Conservation (phyloP, 345 rosid genomes). For the Moringa oleifera region DNA sequence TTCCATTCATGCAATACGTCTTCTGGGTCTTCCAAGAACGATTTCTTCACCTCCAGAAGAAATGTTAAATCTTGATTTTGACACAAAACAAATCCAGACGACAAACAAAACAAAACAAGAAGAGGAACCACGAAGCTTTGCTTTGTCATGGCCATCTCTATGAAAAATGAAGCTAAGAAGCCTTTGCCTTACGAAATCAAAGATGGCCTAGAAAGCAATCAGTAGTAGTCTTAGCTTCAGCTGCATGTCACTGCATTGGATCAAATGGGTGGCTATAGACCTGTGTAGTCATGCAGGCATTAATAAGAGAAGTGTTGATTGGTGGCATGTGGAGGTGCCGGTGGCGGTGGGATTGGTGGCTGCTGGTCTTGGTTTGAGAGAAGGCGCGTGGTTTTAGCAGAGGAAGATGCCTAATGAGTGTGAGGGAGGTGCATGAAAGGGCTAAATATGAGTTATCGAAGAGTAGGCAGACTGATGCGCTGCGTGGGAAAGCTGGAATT, state of each 20-base stretch:
- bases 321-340: no score
- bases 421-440: slow-evolving; percentile 17
- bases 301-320: no score
- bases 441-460: background rate
- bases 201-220: background rate
- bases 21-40: slow-evolving; percentile 30
- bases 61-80: slow-evolving; percentile 30
- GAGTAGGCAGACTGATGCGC: background rate
- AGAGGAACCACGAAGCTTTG: slow-evolving; percentile 11
- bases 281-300: no score
- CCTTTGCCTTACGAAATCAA: background rate
- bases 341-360: background rate
- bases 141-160: background rate
- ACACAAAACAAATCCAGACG: slow-evolving; percentile 16
- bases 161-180: background rate
- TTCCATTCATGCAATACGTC: slow-evolving; percentile 55
- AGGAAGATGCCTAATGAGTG: slow-evolving; percentile 16
- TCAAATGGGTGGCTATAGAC: no score
- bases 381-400: slow-evolving; percentile 13
- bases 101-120: slow-evolving; percentile 23
- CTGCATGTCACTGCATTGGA: no score
- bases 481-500: background rate
- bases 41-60: slow-evolving; percentile 58
- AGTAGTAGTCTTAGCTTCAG: background rate
- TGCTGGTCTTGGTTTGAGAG: slow-evolving; percentile 6